Percentiles rank a stretch among this genome's conserved stretches.
These are phyloP conservation scores for Spathaspora jeffriesii DNA, from an alignment of 1,139 yeast species.

Conservation along the genomic window DNA sequence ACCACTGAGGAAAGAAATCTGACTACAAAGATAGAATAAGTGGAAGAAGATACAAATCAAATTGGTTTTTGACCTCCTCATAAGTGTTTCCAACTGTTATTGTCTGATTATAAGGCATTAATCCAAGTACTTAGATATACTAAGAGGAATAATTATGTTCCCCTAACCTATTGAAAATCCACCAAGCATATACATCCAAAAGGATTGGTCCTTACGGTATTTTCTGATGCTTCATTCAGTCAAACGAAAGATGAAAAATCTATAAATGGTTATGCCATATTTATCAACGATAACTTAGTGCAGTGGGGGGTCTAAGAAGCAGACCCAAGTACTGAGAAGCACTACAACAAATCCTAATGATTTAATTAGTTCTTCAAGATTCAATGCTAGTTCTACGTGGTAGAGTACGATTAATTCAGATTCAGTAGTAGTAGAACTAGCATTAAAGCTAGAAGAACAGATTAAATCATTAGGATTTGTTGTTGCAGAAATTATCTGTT, in stretches of 20 bases:
- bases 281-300: slow-evolving; percentile 3
- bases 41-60: too few species aligned
- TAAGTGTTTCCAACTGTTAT: background rate
- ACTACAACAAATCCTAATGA: background rate
- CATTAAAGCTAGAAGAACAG: background rate
- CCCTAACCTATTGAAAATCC: background rate
- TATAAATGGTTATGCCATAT: slow-evolving; percentile 2
- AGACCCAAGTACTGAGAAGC: background rate
- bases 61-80: too few species aligned
- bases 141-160: background rate
- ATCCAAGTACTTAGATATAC: background rate
- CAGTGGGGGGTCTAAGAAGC: slow-evolving; percentile 3
- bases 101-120: background rate
- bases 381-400: too few species aligned
- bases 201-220: background rate
- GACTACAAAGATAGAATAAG: too few species aligned
- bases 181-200: background rate
- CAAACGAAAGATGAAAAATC: background rate
- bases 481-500: background rate
- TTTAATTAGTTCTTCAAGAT: background rate
- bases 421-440: background rate
- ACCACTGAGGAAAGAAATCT: too few species aligned
- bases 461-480: background rate
- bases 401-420: too few species aligned
- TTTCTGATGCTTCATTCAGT: slow-evolving; percentile 5